A percentile compares a stretch with the other conserved stretches of the same genome.
Evolutionary conservation across 1,139 yeast genomes (phyloP).

Genomic region (Saccharomyces hybrid): DNA sequence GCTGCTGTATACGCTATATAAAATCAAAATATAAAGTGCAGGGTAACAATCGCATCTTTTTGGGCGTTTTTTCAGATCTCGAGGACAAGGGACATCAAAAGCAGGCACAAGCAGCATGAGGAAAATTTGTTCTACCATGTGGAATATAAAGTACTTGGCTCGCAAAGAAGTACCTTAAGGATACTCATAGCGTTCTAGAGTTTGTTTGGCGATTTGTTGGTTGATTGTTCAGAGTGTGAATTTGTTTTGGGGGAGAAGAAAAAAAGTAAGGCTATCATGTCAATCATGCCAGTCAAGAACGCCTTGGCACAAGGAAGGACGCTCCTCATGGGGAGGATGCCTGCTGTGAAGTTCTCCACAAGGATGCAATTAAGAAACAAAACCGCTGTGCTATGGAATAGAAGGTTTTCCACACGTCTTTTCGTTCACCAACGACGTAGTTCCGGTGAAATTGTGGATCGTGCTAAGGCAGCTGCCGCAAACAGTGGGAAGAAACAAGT

Average conservation of each 20-base stretch:
- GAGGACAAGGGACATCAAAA: background rate
- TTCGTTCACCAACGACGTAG: conserved; percentile 8
- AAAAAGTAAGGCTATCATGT: background rate
- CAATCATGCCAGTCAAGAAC: conserved; percentile 17
- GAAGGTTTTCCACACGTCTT: conserved; percentile 18
- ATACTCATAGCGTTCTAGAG: background rate
- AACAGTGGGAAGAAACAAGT: conserved; percentile 6
- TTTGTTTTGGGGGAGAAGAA: background rate
- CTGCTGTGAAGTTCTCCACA: conserved; percentile 14
- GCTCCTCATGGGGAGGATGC: conserved; percentile 13
- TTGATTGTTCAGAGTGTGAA: background rate
- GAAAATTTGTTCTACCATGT: background rate
- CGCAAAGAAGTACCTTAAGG: background rate
- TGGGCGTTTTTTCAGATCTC: background rate
- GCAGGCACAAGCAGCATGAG: background rate
- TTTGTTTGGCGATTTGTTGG: background rate
- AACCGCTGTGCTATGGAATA: conserved; percentile 21
- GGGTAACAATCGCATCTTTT: background rate
- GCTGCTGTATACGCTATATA: background rate
- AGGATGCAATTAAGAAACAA: conserved; percentile 22
- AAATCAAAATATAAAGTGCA: background rate
- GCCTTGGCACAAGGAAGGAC: conserved; percentile 18
- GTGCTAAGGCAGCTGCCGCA: conserved; percentile 6
- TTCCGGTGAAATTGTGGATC: conserved; percentile 9
- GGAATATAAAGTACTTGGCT: background rate